Evolutionary conservation across 2,329 filamentous ascomycete genomes (phyloP), one percentile per base, ranked within the genome.

Genomic region (Karstenula rhodostoma): DNA sequence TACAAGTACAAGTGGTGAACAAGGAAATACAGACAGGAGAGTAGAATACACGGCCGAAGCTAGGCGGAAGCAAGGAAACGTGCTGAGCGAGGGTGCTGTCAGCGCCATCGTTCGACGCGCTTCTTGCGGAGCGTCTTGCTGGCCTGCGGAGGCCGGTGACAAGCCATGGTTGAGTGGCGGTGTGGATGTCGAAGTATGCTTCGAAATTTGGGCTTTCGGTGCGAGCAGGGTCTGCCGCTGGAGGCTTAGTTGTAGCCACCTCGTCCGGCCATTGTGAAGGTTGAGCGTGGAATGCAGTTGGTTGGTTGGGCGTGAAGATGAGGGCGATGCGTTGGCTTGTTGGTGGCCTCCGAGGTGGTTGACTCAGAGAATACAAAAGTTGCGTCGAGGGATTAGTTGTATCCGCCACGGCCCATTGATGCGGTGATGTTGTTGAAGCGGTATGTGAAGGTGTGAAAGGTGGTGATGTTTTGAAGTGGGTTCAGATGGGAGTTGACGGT

Each of bases 321-420:
- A 17, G 17, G 32, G 37, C 35, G 55, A 8, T 53, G 33, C 33
- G 22, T 33, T 22, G 32, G 49, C 25, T 55, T 40, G 54, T 33
- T 42, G 29, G 60, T 8, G 32, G 54, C 35, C 46, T 49, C 44
- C 10, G 35, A 40, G 44, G 35, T 13, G 15, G 46, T 58, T 52
- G 48, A 46, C 40, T 53, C 29, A 22, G 29, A 37, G 23, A 22
- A 33, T 37, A 4, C 27, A 27, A 27, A 32, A 8, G 35, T 27
- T 51, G 29, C 22, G 43, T 40, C 17, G 35, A 32, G 42, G 29
- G 42, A 60, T 58, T 64, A 65, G 66, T 70, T 76, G 68, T 77
- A 77, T 57, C 74, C 74, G 61, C 74, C 74, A 51, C 74, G 74
- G 42, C 74, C 73, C 73, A 75, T 74, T 56, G 48, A 67, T 65